These are phyloP conservation scores for Paramecium tetraurelia DNA, from an alignment of 73 alveolate genomes.

Conservation along the genomic window DNA sequence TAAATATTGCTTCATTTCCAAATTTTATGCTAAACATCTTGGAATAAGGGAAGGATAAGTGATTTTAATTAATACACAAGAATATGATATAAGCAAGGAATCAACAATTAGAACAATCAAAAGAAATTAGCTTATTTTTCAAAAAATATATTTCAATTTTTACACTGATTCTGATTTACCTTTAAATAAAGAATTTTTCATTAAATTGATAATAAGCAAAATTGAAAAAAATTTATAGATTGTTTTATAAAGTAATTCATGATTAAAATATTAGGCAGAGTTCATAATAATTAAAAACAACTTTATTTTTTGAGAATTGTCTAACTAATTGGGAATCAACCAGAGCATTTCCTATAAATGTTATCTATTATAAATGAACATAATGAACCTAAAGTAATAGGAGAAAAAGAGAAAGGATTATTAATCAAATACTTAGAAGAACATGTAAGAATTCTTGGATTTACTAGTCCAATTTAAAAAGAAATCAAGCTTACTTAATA, in stretches of 20 bases:
- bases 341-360: neutral
- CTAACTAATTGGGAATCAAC: neutral
- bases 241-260: neutral
- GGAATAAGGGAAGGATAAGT: slow-evolving; percentile 11
- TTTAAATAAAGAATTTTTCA: neutral
- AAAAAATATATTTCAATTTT: neutral
- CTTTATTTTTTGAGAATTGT: neutral
- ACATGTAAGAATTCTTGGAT: neutral
- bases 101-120: neutral
- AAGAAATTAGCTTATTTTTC: neutral
- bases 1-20: neutral
- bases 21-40: neutral
- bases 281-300: neutral
- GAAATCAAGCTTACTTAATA: neutral
- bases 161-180: neutral
- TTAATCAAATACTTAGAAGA: neutral
- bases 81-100: neutral
- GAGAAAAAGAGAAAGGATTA: neutral
- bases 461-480: neutral
- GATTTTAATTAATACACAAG: neutral
- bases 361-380: neutral
- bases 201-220: neutral
- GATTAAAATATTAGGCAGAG: neutral
- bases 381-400: neutral
- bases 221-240: neutral